phyloP scores from a whole-genome alignment of 176 grass and related monocot species.

The Cymbopogon citratus region DNA sequence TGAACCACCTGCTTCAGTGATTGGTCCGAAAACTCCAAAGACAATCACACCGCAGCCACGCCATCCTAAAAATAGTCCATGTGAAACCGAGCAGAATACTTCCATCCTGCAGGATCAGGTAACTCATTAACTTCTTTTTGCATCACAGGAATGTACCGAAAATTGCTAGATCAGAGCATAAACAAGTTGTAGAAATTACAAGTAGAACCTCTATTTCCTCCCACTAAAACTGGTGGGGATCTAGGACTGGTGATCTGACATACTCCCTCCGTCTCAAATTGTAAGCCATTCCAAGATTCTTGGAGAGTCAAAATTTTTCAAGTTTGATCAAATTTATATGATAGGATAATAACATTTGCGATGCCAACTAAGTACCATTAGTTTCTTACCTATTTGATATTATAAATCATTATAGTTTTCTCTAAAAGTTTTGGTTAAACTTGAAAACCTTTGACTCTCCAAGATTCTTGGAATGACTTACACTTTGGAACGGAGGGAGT shows the following conservation, averaged over 20 bases:
- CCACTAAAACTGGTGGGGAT: background rate
- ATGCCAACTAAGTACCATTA: no score
- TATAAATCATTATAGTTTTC: no score
- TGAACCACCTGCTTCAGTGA: slow-evolving; percentile 27
- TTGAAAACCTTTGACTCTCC: no score
- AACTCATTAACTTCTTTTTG: slow-evolving; percentile 12
- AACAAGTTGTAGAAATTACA: background rate
- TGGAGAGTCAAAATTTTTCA: no score
- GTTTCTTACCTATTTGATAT: no score
- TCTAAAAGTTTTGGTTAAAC: no score
- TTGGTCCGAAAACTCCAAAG: slow-evolving; percentile 78
- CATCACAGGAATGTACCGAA: background rate
- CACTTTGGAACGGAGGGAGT: no score
- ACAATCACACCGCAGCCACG: slow-evolving; percentile 45
- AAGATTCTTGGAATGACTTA: no score
- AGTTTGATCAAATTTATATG: no score
- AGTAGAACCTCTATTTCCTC: background rate
- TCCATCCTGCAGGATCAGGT: slow-evolving; percentile 42
- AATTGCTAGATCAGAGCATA: background rate
- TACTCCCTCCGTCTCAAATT: no score
- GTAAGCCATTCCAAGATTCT: no score
- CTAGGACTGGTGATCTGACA: background rate
- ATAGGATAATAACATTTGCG: no score
- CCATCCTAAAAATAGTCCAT: slow-evolving; percentile 35
- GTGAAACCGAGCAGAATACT: slow-evolving; percentile 32